Evolutionary conservation across 768 basidiomycete genomes (phyloP).

Genomic region (Suillus occidentalis): DNA sequence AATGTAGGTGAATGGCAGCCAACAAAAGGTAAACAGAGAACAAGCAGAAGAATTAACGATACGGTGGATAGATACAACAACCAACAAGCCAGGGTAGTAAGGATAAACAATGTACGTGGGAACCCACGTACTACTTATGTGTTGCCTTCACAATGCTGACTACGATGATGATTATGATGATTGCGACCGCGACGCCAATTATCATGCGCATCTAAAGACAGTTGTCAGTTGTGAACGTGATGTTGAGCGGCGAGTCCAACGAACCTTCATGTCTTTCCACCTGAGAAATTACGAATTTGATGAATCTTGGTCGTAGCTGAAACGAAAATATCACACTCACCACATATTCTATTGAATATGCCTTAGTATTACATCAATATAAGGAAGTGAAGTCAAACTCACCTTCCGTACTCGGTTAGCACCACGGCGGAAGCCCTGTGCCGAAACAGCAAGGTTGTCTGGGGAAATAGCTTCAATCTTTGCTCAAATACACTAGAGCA

Average conservation of each 20-base stretch:
- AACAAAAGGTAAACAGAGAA: slow-evolving; percentile 18
- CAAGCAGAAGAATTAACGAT: slow-evolving; percentile 29
- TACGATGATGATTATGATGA: slow-evolving; percentile 94
- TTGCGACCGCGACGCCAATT: slow-evolving; percentile 84
- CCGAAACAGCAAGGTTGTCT: slow-evolving; percentile 97
- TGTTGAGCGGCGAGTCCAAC: slow-evolving; percentile 16
- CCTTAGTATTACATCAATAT: slow-evolving; percentile 8
- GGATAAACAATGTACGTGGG: slow-evolving; percentile 5
- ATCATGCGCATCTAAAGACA: slow-evolving; percentile 87
- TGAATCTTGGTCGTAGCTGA: slow-evolving; percentile 5
- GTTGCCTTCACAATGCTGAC: slow-evolving; percentile 92
- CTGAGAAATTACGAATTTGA: slow-evolving; percentile 36
- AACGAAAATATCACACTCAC: slow-evolving; percentile 46
- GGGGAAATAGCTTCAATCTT: slow-evolving; percentile 8
- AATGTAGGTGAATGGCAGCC: slow-evolving; percentile 13
- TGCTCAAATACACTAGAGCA: background rate
- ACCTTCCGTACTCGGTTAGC: slow-evolving; percentile 98
- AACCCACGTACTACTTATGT: slow-evolving; percentile 28
- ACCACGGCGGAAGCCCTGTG: slow-evolving; percentile 97
- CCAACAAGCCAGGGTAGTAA: slow-evolving; percentile 23
- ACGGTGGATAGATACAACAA: slow-evolving; percentile 47
- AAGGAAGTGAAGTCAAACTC: slow-evolving; percentile 29
- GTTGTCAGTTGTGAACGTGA: slow-evolving; percentile 10
- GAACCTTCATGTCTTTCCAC: slow-evolving; percentile 98
- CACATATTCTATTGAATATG: slow-evolving; percentile 73